These are phyloP conservation scores for Racocetra persica DNA, from an alignment of 371 early-diverging fungal species.

Conservation along the genomic window DNA sequence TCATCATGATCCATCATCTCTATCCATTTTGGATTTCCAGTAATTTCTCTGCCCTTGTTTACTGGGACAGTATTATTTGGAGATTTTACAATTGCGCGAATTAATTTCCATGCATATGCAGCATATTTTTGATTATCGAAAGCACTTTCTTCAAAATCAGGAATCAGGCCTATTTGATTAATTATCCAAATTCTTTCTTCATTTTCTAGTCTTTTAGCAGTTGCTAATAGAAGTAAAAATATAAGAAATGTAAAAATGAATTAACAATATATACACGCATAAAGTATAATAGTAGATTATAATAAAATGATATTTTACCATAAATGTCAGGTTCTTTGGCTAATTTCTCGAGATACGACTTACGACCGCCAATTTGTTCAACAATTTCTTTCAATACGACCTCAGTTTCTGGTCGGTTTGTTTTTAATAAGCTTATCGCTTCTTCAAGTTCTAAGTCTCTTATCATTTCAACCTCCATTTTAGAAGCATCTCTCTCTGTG, in stretches of 20 bases:
- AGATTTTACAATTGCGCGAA: constrained; percentile 22
- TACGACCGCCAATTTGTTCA: constrained; percentile 31
- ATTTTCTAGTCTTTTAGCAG: background rate
- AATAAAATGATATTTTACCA: background rate
- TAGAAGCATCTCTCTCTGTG: constrained; percentile 39
- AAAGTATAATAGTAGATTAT: background rate
- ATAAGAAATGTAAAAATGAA: too few relatives aligned
- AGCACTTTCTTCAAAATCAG: constrained; percentile 42
- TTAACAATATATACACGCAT: too few relatives aligned
- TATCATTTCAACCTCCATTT: constrained; percentile 31
- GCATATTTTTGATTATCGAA: constrained; percentile 43
- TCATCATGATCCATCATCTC: constrained; percentile 40
- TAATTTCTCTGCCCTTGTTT: constrained; percentile 33
- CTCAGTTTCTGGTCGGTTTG: constrained; percentile 2
- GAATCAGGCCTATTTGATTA: constrained; percentile 41
- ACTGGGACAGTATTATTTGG: background rate
- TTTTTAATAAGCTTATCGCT: constrained; percentile 28
- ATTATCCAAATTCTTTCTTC: constrained; percentile 36
- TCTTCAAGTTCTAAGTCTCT: background rate
- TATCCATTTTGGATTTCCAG: constrained; percentile 37
- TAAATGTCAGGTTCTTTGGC: constrained; percentile 14
- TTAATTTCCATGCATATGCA: constrained; percentile 42
- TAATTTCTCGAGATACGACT: constrained; percentile 33
- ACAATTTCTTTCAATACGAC: background rate
- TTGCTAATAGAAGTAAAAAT: background rate